Evolutionary conservation across 164 flowering plant genomes (phyloP).

Genomic region (Kingdonia uniflora): DNA sequence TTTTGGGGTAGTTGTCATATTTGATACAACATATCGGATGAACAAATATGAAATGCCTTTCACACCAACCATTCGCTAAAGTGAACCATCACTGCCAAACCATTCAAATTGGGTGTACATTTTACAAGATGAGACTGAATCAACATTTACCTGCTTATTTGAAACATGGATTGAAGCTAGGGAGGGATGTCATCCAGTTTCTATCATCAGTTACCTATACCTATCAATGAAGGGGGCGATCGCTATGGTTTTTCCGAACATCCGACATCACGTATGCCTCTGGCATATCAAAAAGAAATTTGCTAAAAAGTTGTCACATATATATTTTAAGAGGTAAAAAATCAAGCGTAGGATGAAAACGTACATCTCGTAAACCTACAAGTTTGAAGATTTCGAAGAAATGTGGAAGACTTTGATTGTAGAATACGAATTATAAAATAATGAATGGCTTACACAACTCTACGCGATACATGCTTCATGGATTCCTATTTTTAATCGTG

Average conservation of each 20-base stretch:
- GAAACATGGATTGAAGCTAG: too few relatives aligned
- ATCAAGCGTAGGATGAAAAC: not conserved
- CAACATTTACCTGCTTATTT: constrained; percentile 1
- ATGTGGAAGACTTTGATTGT: too few relatives aligned
- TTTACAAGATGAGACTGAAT: not conserved
- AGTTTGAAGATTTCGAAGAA: not conserved
- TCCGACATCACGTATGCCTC: not conserved
- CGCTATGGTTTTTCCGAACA: not conserved
- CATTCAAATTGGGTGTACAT: not conserved
- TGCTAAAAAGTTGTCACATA: not conserved
- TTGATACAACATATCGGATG: too few relatives aligned
- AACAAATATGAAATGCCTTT: too few relatives aligned
- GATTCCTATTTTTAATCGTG: not conserved
- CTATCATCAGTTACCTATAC: too few relatives aligned
- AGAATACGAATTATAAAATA: not conserved
- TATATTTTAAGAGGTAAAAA: too few relatives aligned
- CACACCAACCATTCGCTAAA: not conserved
- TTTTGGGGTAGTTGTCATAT: too few relatives aligned
- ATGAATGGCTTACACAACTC: not conserved
- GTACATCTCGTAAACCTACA: not conserved
- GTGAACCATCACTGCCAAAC: not conserved
- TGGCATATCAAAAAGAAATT: constrained; percentile 4
- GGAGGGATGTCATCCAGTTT: too few relatives aligned
- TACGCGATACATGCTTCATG: not conserved
- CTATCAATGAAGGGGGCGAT: not conserved